These are phyloP conservation scores for Scheffersomyces ergatensis DNA, from an alignment of 805 yeast genomes.

Conservation along the genomic window DNA sequence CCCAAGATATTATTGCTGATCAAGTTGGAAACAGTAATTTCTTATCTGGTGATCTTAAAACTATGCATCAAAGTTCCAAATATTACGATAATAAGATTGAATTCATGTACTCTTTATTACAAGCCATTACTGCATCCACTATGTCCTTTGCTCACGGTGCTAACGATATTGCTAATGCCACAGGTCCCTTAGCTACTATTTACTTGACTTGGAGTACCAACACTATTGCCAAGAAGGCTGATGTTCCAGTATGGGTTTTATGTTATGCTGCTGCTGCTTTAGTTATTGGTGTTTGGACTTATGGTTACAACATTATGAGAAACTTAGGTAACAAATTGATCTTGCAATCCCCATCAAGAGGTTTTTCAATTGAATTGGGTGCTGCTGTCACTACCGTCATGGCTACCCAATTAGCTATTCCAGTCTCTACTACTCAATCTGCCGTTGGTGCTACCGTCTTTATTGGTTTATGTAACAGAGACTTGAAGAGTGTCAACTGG, in stretches of 20 bases:
- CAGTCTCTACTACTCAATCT: conserved; percentile 76
- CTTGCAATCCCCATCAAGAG: conserved; percentile 75
- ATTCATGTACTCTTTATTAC: conserved; percentile 63
- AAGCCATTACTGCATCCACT: conserved; percentile 71
- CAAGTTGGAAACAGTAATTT: conserved; percentile 41
- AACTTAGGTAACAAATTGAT: conserved; percentile 73
- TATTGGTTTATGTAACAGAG: conserved; percentile 71
- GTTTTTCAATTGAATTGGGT: conserved; percentile 73
- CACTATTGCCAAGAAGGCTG: conserved; percentile 43
- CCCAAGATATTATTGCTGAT: conserved; percentile 55
- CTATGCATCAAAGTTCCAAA: conserved; percentile 57
- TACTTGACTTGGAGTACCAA: conserved; percentile 61
- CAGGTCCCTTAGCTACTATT: conserved; percentile 70
- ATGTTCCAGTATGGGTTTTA: conserved; percentile 71
- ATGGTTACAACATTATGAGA: conserved; percentile 67
- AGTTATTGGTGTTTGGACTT: conserved; percentile 68
- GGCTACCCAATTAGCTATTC: conserved; percentile 71
- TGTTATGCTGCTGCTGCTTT: conserved; percentile 66
- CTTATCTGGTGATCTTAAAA: conserved; percentile 45
- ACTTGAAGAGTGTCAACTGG: conserved; percentile 67
- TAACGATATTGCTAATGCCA: conserved; percentile 75
- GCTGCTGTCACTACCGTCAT: conserved; percentile 73
- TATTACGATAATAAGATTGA: conserved; percentile 71
- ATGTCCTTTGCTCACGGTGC: conserved; percentile 85
- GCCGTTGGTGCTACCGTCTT: conserved; percentile 77